Conservation (phyloP, 2,329 filamentous ascomycete genomes). For the Phymatotrichopsis omnivora region DNA sequence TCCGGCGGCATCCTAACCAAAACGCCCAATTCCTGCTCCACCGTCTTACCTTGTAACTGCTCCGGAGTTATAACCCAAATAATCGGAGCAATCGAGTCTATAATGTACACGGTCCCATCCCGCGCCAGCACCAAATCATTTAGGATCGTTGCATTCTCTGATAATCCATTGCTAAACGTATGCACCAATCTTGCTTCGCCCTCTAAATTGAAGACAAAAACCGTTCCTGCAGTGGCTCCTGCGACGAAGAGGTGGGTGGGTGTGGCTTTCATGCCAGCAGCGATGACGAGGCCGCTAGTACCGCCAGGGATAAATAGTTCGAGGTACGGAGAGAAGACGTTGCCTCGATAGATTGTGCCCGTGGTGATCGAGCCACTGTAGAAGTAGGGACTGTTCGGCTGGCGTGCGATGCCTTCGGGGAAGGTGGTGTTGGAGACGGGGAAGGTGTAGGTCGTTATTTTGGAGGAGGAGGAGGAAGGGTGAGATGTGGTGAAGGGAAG, state of each 20-base stretch:
- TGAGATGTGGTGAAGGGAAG: background rate
- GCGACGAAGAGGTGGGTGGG: slow-evolving; percentile 5
- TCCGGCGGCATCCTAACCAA: background rate
- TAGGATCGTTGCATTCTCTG: background rate
- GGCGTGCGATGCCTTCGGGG: slow-evolving; percentile 13
- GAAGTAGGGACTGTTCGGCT: slow-evolving; percentile 12
- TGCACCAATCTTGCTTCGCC: slow-evolving; percentile 1
- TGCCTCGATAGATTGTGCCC: slow-evolving; percentile 13
- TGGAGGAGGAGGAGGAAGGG: background rate
- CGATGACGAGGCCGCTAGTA: background rate
- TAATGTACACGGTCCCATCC: slow-evolving; percentile 12
- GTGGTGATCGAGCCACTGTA: slow-evolving; percentile 5
- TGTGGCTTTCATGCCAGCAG: slow-evolving; percentile 8
- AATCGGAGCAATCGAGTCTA: slow-evolving; percentile 3
- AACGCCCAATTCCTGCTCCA: slow-evolving; percentile 1
- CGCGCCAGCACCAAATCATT: slow-evolving; percentile 11
- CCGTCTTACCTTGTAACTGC: background rate
- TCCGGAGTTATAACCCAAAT: background rate
- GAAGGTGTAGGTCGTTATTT: background rate
- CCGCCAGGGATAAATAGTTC: background rate
- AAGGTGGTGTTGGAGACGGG: slow-evolving; percentile 12
- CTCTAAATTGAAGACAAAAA: slow-evolving; percentile 11
- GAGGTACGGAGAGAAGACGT: background rate
- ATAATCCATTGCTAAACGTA: background rate
- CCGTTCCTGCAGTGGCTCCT: background rate